These are phyloP conservation scores for Neohortaea acidophila DNA, from an alignment of 495 filamentous ascomycete species.

Conservation along the genomic window DNA sequence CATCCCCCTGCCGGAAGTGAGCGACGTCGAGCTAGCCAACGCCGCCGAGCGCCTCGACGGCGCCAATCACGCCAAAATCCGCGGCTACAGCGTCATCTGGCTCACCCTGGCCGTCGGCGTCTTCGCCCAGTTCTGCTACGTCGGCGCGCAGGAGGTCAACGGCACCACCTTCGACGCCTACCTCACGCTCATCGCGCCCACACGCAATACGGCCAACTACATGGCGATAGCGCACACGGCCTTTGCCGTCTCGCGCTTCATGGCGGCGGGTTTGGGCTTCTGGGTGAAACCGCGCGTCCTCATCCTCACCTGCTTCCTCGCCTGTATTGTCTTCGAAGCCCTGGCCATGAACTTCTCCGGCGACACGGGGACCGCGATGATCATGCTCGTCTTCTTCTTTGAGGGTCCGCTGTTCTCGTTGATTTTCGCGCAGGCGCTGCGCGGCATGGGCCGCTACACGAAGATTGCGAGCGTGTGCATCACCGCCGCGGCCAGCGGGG, in stretches of 20 bases:
- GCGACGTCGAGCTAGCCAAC: constrained; percentile 46
- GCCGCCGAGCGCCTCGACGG: constrained; percentile 36
- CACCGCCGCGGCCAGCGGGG: constrained; percentile 42
- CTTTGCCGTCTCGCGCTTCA: constrained; percentile 49
- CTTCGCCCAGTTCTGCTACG: constrained; percentile 49
- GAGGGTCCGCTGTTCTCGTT: constrained; percentile 44
- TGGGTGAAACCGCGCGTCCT: constrained; percentile 48
- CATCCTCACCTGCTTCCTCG: constrained; percentile 41
- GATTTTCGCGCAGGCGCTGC: constrained; percentile 45
- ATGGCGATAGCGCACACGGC: constrained; percentile 41
- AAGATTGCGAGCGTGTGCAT: constrained; percentile 42
- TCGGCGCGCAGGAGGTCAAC: constrained; percentile 49
- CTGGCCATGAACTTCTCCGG: constrained; percentile 41
- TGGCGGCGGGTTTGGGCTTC: constrained; percentile 39
- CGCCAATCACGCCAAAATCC: constrained; percentile 34
- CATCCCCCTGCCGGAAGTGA: constrained; percentile 49
- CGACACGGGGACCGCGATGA: constrained; percentile 33
- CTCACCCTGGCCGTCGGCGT: constrained; percentile 41
- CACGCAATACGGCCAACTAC: constrained; percentile 26
- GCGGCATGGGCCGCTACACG: constrained; percentile 44
- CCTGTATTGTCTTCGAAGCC: constrained; percentile 39
- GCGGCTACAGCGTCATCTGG: constrained; percentile 37
- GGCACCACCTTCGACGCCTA: constrained; percentile 33
- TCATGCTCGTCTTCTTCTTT: constrained; percentile 44
- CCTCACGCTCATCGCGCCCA: constrained; percentile 26